Evolutionary conservation across 2,329 filamentous ascomycete species (phyloP), one percentile per base, ranked within the genome.

Genomic region (Amphichorda felina): DNA sequence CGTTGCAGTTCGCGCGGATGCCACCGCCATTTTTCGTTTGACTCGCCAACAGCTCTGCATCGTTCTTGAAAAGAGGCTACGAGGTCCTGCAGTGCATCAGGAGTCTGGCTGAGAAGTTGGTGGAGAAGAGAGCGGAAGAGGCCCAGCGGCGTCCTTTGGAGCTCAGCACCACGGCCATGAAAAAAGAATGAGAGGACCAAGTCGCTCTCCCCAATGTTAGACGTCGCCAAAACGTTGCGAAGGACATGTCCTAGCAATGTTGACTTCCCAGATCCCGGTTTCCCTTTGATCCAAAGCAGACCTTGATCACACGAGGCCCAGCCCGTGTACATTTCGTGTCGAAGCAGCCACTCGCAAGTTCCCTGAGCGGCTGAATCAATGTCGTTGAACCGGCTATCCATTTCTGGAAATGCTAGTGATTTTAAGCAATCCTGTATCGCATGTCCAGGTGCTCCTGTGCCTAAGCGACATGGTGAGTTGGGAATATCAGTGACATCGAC

Each of bases 111-210:
- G 5, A 57, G 50, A 15, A 53, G 8, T 6, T 59, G 54, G 38
- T 59, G 43, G 11, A 61, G 38, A 2, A 62, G 35, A 4, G 57
- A 50, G 11, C 56, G 49, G 33, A 54, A 55, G 38, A 62, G 46
- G 11, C 59, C 60, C 2, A 54, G 22, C 2, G 40, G 46, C 0
- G 46, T 45, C 34, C 44, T 56, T 41, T 62, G 52, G 4, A 61
- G 45, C 8, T 43, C 26, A 11, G 38, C 24, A 7, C 57, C 55
- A 3, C 50, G 49, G 6, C 41, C 50, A 14, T 60, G 50, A 35
- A 62, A 60, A 42, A 60, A 61, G 45, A 60, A 61, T 1, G 43
- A 48, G 8, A 59, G 40, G 5, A 48, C 33, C 5, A 54, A 13
- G 24, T 6, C 7, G 4, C 6, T 14, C 5, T 18, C 33, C 25